phyloP scores from a whole-genome alignment of 2,329 filamentous ascomycete species.

The Cladophialophora carrionii region DNA sequence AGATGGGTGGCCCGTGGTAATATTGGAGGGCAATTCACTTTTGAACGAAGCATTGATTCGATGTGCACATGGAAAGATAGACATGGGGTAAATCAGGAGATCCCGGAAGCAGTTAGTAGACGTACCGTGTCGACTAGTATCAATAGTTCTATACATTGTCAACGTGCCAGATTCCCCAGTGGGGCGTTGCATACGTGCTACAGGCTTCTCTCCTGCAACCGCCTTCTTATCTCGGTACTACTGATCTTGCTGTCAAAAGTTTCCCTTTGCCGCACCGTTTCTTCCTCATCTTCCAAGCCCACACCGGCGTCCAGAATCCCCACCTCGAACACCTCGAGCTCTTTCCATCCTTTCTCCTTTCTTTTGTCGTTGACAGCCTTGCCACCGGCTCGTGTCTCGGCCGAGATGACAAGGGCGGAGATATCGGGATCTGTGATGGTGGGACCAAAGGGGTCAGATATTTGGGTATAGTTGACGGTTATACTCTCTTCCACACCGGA shows the following conservation, averaged over 20 bases:
- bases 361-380: slow-evolving; percentile 84
- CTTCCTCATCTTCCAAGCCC: slow-evolving; percentile 9
- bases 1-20: slow-evolving; percentile 18
- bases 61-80: slow-evolving; percentile 3
- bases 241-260: slow-evolving; percentile 84
- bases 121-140: neutral
- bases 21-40: slow-evolving; percentile 17
- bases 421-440: slow-evolving; percentile 82
- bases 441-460: slow-evolving; percentile 86
- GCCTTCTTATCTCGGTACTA: slow-evolving; percentile 78
- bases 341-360: slow-evolving; percentile 71
- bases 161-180: neutral
- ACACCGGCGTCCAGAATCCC: slow-evolving; percentile 70
- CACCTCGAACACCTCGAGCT: slow-evolving; percentile 81
- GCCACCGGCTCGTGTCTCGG: slow-evolving; percentile 83
- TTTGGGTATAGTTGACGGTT: slow-evolving; percentile 76
- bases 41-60: slow-evolving; percentile 22
- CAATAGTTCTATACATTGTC: neutral
- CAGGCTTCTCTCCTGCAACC: slow-evolving; percentile 35
- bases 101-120: slow-evolving; percentile 2
- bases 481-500: slow-evolving; percentile 46
- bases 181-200: neutral
- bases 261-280: slow-evolving; percentile 49
- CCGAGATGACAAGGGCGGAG: slow-evolving; percentile 80
- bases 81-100: neutral